A percentile compares a stretch with the other conserved stretches of the same genome.
Evolutionary conservation across 2,329 filamentous ascomycete genomes (phyloP).

Genomic region (Stagonosporopsis cucurbitacearum): DNA sequence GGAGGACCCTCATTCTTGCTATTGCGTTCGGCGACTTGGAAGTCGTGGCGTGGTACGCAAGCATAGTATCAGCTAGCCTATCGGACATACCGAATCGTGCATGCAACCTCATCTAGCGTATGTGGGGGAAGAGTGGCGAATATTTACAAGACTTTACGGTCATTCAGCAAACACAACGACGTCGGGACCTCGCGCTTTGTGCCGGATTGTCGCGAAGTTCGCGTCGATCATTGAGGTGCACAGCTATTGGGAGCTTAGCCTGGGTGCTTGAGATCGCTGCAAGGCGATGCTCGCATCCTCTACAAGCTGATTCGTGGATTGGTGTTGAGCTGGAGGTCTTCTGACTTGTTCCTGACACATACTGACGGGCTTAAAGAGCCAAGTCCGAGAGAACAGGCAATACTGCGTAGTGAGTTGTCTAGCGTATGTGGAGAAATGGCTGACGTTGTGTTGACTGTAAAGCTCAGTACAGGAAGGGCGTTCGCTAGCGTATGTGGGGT

Average conservation of each 20-base stretch:
- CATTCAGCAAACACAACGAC: slow-evolving; percentile 1
- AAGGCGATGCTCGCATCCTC: neutral
- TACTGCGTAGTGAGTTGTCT: slow-evolving; percentile 31
- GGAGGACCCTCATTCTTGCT: neutral
- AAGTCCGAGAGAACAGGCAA: slow-evolving; percentile 10
- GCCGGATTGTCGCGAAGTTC: slow-evolving; percentile 22
- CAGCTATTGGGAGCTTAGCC: slow-evolving; percentile 1
- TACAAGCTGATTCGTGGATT: slow-evolving; percentile 22
- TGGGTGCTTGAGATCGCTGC: neutral
- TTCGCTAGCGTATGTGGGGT: slow-evolving; percentile 39
- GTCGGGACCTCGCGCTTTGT: slow-evolving; percentile 8
- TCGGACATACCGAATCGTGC: slow-evolving; percentile 15
- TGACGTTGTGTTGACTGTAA: slow-evolving; percentile 30
- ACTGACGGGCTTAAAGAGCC: slow-evolving; percentile 6
- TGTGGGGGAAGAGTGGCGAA: slow-evolving; percentile 24
- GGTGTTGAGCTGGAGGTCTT: slow-evolving; percentile 6
- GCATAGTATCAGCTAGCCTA: slow-evolving; percentile 4
- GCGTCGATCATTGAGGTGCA: neutral
- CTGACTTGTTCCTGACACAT: slow-evolving; percentile 27
- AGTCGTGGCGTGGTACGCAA: neutral
- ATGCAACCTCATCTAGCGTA: slow-evolving; percentile 20
- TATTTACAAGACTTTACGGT: slow-evolving; percentile 8
- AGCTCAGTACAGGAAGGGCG: slow-evolving; percentile 24
- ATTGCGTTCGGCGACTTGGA: neutral
- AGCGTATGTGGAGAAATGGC: slow-evolving; percentile 39